A percentile compares a stretch with the other conserved stretches of the same genome.
Conservation (phyloP, 805 yeast species). For the Saccharomycopsis babjevae region DNA sequence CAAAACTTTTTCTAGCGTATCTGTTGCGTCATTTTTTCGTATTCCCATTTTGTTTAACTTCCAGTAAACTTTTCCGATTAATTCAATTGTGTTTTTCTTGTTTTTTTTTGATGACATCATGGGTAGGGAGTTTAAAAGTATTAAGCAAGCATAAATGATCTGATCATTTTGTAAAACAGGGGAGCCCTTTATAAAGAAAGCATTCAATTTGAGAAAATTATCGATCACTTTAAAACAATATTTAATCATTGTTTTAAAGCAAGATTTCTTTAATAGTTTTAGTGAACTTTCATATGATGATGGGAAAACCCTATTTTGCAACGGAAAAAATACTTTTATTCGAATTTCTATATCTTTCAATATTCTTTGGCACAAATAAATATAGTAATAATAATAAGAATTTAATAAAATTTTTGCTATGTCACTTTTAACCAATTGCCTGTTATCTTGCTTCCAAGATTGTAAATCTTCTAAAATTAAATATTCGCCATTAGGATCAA, state of each 20-base stretch:
- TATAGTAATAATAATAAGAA: slow-evolving; percentile 39
- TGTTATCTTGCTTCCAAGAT: slow-evolving; percentile 40
- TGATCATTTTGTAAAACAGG: slow-evolving; percentile 44
- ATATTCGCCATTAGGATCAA: slow-evolving; percentile 9
- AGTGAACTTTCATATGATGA: slow-evolving; percentile 20
- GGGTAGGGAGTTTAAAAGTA: slow-evolving; percentile 39
- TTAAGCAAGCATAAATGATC: slow-evolving; percentile 44
- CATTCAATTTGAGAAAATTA: slow-evolving; percentile 34
- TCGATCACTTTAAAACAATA: slow-evolving; percentile 37
- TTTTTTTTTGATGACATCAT: slow-evolving; percentile 26
- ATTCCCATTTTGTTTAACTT: slow-evolving; percentile 48
- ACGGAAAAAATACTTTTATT: slow-evolving; percentile 6
- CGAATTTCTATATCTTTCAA: slow-evolving; percentile 21
- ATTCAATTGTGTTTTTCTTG: slow-evolving; percentile 32
- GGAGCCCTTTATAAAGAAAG: slow-evolving; percentile 41
- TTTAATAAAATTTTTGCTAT: slow-evolving; percentile 38
- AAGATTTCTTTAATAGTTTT: slow-evolving; percentile 23
- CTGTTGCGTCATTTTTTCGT: slow-evolving; percentile 47
- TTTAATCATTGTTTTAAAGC: slow-evolving; percentile 33
- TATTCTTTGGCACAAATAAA: slow-evolving; percentile 31
- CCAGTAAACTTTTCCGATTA: slow-evolving; percentile 48
- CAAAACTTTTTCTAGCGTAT: slow-evolving; percentile 46
- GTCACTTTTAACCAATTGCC: slow-evolving; percentile 35
- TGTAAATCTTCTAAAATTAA: slow-evolving; percentile 28
- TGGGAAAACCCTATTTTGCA: slow-evolving; percentile 24